Conservation (phyloP, 495 filamentous ascomycete species). For the Penicillium longicatenatum region DNA sequence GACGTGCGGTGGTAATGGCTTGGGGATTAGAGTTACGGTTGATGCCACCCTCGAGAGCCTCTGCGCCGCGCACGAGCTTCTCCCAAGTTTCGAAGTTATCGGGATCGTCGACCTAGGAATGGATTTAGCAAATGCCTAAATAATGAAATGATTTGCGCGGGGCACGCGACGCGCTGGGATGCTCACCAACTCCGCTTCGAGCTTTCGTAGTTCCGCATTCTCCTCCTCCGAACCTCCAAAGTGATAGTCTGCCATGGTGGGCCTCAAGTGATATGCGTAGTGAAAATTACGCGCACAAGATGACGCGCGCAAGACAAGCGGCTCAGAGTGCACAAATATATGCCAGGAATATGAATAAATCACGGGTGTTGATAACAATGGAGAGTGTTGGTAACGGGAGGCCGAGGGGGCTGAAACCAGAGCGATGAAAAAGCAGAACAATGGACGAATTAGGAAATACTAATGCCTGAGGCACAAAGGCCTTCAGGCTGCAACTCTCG, state of each 20-base stretch:
- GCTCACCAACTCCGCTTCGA: constrained; percentile 73
- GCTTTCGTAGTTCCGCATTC: constrained; percentile 78
- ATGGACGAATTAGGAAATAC: constrained; percentile 12
- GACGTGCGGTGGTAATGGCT: constrained; percentile 80
- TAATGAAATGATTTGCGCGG: neutral
- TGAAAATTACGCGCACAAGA: constrained; percentile 2
- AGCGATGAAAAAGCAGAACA: constrained; percentile 16
- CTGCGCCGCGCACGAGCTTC: constrained; percentile 79
- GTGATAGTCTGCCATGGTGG: constrained; percentile 51
- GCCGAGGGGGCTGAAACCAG: constrained; percentile 12
- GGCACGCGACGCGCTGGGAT: neutral
- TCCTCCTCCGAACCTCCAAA: constrained; percentile 83
- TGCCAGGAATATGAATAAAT: constrained; percentile 10
- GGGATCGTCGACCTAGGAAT: constrained; percentile 62
- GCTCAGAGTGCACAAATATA: neutral
- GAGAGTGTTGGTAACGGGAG: constrained; percentile 4
- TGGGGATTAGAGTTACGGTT: constrained; percentile 96
- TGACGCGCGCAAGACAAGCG: neutral
- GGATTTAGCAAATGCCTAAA: constrained; percentile 7
- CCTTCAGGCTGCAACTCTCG: neutral
- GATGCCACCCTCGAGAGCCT: constrained; percentile 86
- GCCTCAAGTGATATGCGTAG: neutral
- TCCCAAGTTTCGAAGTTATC: constrained; percentile 97
- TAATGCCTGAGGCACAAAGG: constrained; percentile 12
- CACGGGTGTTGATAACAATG: constrained; percentile 20